A percentile compares a stretch with the other conserved stretches of the same genome.
Evolutionary conservation across 345 rosid genomes (phyloP).

Genomic region (Pugionium dolabratum): DNA sequence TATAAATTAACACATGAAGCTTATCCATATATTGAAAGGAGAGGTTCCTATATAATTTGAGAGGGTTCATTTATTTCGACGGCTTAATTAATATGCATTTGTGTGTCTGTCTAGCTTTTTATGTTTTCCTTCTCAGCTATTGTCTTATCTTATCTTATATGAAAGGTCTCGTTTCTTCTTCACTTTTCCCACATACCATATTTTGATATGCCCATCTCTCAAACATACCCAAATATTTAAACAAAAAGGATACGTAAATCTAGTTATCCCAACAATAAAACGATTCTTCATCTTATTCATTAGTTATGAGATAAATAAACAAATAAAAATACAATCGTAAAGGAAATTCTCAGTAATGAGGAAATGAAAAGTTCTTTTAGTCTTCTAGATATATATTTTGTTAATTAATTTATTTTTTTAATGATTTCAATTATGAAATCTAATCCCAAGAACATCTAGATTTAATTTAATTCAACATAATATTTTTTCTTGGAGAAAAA

Average conservation of each 20-base stretch:
- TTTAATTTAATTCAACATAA: too few relatives aligned
- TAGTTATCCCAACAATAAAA: too few relatives aligned
- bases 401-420: too few relatives aligned
- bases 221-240: neutral
- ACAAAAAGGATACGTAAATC: neutral
- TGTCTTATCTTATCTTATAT: slow-evolving; percentile 34
- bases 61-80: slow-evolving; percentile 19
- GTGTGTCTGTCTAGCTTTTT: neutral
- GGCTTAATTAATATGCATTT: slow-evolving; percentile 5
- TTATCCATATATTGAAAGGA: slow-evolving; percentile 30
- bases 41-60: slow-evolving; percentile 23
- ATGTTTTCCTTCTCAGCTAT: slow-evolving; percentile 21
- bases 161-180: slow-evolving; percentile 40
- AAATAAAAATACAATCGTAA: neutral
- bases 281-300: neutral
- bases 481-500: too few relatives aligned
- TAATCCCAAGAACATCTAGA: too few relatives aligned
- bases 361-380: neutral
- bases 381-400: neutral
- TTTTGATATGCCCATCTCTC: neutral
- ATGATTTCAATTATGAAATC: too few relatives aligned
- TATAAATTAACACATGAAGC: neutral
- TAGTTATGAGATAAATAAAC: neutral
- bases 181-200: slow-evolving; percentile 19
- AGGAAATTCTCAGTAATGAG: neutral